phyloP scores from a whole-genome alignment of 176 grass and related monocot species.

The Bromus sterilis region DNA sequence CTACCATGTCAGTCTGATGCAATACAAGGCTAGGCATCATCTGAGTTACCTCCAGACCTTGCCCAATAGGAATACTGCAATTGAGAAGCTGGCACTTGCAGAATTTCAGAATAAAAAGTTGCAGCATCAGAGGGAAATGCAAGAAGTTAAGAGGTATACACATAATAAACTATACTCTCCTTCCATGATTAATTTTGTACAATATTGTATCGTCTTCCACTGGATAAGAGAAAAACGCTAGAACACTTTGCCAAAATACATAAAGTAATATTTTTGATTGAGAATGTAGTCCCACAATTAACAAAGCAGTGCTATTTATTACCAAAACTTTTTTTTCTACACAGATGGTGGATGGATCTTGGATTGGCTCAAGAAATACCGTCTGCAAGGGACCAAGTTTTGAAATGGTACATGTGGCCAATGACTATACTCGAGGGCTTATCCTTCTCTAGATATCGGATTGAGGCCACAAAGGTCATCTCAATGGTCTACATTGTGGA shows the following conservation, averaged over 20 bases:
- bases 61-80: neutral
- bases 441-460: conserved; percentile 41
- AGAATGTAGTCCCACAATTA: neutral
- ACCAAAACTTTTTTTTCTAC: neutral
- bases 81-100: conserved; percentile 37
- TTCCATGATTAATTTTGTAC: neutral
- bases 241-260: too few species aligned
- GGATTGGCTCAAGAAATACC: neutral
- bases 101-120: conserved; percentile 43
- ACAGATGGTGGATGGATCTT: neutral
- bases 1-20: conserved; percentile 43
- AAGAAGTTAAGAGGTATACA: conserved; percentile 24
- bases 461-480: conserved; percentile 46
- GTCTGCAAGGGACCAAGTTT: neutral
- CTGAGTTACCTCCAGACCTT: conserved; percentile 19
- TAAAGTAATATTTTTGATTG: neutral
- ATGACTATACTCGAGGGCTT: conserved; percentile 14
- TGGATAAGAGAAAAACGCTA: neutral
- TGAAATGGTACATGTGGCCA: conserved; percentile 59
- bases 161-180: neutral
- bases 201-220: too few species aligned
- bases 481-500: conserved; percentile 68
- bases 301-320: neutral
- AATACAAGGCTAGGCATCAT: conserved; percentile 53
- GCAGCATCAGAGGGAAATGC: conserved; percentile 40